Evolutionary conservation across 2,329 filamentous ascomycete species (phyloP), one percentile per base, ranked within the genome.

Genomic region (Aspergillus transmontanensis): DNA sequence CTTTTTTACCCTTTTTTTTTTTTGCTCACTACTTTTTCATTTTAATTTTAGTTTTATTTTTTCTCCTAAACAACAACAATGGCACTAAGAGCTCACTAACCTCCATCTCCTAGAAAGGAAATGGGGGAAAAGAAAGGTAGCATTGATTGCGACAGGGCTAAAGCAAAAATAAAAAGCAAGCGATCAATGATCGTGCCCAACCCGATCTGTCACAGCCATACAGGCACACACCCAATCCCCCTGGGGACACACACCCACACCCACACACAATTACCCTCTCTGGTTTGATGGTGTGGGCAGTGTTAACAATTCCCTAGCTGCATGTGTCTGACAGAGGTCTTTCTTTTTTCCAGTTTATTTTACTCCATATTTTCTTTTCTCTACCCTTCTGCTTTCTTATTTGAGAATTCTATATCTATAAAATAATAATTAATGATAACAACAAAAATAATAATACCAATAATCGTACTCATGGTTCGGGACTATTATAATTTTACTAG

Each of bases 291-390:
- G 26, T 58, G 45, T 32, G 50, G 48, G 46, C 46, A 64, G 50
- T 58, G 62, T 62, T 53, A 51, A 41, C 51, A 60, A 36, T 64
- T 61, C 55, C 61, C 46, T 59, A 64, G 67, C 67, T 69, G 65
- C 64, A 68, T 58, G 53, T 30, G 32, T 61, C 63, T 58, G 45
- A 51, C 65, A 64, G 55, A 63, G 59, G 58, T 58, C n/a, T 50
- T 45, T 30, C 21, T 34, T 16, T 46, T 34, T 43, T 12, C 19
- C n/a, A 48, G 26, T 50, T 51, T 11, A 16, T 28, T 48, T 28
- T 28, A 14, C 16, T 48, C 12, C 21, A 12, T 26, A 23, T 48
- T 48, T 48, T 7, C n/a, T 36, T 45, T 30, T n/a, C 21, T 56
- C 28, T 57, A 6, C 16, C 51, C 28, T 48, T 48, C 12, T 23